These are phyloP conservation scores for Adiantum capillusveneris DNA, from an alignment of 75 land plant species.

Conservation along the genomic window DNA sequence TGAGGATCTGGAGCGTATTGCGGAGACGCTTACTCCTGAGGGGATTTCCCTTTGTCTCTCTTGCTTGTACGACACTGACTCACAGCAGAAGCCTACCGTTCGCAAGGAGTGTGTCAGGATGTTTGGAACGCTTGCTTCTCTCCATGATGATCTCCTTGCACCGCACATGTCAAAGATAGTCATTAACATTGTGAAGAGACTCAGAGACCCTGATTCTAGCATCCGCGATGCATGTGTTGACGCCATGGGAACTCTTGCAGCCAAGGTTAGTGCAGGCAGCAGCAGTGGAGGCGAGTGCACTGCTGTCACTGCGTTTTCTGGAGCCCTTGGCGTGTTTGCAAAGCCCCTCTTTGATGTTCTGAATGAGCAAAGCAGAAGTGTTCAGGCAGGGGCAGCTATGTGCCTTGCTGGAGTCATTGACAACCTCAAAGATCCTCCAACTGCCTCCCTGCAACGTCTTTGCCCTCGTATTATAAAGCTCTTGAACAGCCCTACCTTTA, in stretches of 20 bases:
- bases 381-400: constrained; percentile 66
- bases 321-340: constrained; percentile 28
- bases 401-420: constrained; percentile 70
- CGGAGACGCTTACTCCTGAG: constrained; percentile 41
- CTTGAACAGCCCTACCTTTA: constrained; percentile 41
- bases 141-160: constrained; percentile 50
- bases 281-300: neutral
- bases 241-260: constrained; percentile 43
- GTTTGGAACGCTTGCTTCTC: constrained; percentile 31
- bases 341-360: constrained; percentile 59
- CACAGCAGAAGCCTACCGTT: constrained; percentile 63
- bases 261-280: constrained; percentile 19
- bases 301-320: constrained; percentile 6
- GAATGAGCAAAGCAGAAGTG: constrained; percentile 51
- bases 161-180: constrained; percentile 60
- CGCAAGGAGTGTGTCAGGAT: constrained; percentile 65
- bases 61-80: constrained; percentile 55
- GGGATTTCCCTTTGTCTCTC: constrained; percentile 50
- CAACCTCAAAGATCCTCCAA: constrained; percentile 33
- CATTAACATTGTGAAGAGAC: constrained; percentile 43
- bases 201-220: constrained; percentile 79
- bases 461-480: constrained; percentile 57
- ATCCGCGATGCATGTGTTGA: constrained; percentile 80
- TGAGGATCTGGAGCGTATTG: constrained; percentile 59
- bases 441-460: constrained; percentile 30